phyloP scores from a whole-genome alignment of 2,329 filamentous ascomycete genomes.

The Ophiosphaerella herpotricha region DNA sequence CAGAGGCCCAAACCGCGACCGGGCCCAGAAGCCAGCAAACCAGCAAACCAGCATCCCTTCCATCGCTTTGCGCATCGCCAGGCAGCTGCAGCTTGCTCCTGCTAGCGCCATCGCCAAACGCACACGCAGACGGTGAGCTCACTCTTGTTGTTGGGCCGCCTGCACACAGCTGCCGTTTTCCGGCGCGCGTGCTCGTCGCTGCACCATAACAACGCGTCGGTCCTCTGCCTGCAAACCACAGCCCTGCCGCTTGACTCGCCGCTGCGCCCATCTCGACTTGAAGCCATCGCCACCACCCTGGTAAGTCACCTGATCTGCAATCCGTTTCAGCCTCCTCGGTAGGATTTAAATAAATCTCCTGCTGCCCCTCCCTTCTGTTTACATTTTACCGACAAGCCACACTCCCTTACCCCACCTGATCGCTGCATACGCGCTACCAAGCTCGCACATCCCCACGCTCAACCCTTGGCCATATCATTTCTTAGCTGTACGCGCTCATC shows the following conservation, averaged over 20 bases:
- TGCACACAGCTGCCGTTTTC: slow-evolving; percentile 14
- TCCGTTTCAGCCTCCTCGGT: slow-evolving; percentile 34
- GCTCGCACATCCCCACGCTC: slow-evolving; percentile 3
- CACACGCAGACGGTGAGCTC: slow-evolving; percentile 12
- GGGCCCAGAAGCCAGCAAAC: too few species aligned
- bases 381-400: slow-evolving; percentile 24
- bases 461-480: slow-evolving; percentile 1
- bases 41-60: slow-evolving; percentile 13
- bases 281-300: slow-evolving; percentile 33
- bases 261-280: slow-evolving; percentile 17
- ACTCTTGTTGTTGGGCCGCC: slow-evolving; percentile 27
- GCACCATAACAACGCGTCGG: slow-evolving; percentile 29
- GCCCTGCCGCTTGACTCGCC: slow-evolving; percentile 42
- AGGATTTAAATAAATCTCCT: slow-evolving; percentile 22
- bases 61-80: slow-evolving; percentile 17
- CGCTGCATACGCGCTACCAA: slow-evolving; percentile 17
- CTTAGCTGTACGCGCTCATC: slow-evolving; percentile 17
- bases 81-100: slow-evolving; percentile 23
- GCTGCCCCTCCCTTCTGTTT: slow-evolving; percentile 24
- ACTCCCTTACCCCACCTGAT: slow-evolving; percentile 15
- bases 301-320: slow-evolving; percentile 39
- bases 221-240: slow-evolving; percentile 11
- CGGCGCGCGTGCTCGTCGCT: slow-evolving; percentile 22
- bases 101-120: slow-evolving; percentile 21
- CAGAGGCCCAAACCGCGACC: slow-evolving; percentile 20